phyloP scores from a whole-genome alignment of 306 rosid species.

The Acacia acuminata region DNA sequence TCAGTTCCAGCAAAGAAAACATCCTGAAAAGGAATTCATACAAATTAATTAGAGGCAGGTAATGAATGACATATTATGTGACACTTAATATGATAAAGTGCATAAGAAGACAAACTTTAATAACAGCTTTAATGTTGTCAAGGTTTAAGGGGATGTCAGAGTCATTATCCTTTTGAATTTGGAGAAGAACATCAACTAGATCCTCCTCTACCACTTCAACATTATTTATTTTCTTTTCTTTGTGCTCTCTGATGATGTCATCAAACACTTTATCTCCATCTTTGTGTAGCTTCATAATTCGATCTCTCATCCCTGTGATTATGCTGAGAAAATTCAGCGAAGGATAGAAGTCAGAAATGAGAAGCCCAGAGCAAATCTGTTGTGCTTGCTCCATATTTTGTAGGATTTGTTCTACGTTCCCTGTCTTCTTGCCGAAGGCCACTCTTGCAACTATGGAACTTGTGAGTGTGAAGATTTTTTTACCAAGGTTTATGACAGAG shows the following conservation, averaged over 20 bases:
- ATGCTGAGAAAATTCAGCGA: not conserved
- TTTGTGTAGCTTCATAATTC: not conserved
- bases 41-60: not conserved
- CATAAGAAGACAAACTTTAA: not conserved
- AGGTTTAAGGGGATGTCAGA: not conserved
- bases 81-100: not conserved
- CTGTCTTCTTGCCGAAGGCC: not conserved
- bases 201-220: not conserved
- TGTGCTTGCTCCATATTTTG: not conserved
- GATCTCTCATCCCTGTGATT: not conserved
- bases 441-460: not conserved
- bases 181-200: not conserved
- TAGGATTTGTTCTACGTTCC: not conserved
- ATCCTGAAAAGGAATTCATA: not conserved
- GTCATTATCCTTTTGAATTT: not conserved
- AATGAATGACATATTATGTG: not conserved
- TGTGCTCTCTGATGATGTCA: not conserved
- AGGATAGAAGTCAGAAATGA: not conserved
- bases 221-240: not conserved
- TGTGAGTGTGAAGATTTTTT: not conserved
- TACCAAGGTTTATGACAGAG: not conserved
- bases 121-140: not conserved
- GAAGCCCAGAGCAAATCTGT: not conserved
- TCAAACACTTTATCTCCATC: not conserved
- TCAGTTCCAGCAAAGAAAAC: not conserved